Evolutionary conservation across 768 basidiomycete species (phyloP).

Genomic region (Filobasidium wieringae): DNA sequence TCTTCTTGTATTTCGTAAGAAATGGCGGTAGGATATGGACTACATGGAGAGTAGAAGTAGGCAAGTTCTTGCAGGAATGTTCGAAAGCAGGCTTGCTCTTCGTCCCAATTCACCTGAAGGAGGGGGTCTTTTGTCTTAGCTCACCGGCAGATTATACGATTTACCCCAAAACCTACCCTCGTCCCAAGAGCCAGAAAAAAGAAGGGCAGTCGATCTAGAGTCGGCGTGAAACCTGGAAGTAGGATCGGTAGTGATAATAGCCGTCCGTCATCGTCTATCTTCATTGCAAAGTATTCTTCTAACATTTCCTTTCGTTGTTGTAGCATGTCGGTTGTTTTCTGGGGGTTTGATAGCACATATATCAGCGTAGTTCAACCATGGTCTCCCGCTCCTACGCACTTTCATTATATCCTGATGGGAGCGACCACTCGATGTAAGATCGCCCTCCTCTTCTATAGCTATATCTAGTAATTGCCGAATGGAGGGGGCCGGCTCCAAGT

Average conservation of each 20-base stretch:
- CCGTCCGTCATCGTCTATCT: slow-evolving; percentile 51
- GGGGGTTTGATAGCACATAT: neutral
- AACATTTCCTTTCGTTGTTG: slow-evolving; percentile 61
- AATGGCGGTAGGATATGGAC: neutral
- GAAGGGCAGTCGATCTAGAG: slow-evolving; percentile 75
- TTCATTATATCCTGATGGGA: slow-evolving; percentile 55
- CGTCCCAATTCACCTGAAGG: slow-evolving; percentile 71
- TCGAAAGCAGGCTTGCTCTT: slow-evolving; percentile 73
- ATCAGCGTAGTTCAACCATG: neutral
- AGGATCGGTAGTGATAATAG: slow-evolving; percentile 72
- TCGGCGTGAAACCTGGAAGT: slow-evolving; percentile 75
- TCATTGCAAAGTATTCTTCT: slow-evolving; percentile 75
- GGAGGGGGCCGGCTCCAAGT: slow-evolving; percentile 69
- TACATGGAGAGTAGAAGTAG: slow-evolving; percentile 73
- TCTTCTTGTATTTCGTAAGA: slow-evolving; percentile 18
- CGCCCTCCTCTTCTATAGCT: slow-evolving; percentile 62
- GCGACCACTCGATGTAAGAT: slow-evolving; percentile 44
- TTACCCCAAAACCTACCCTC: slow-evolving; percentile 40
- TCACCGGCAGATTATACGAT: neutral
- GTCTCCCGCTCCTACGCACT: slow-evolving; percentile 42
- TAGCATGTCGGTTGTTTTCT: slow-evolving; percentile 16
- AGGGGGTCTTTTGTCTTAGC: neutral
- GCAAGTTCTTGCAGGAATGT: slow-evolving; percentile 79
- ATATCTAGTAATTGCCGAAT: slow-evolving; percentile 60
- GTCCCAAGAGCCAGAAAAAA: slow-evolving; percentile 86